Base-by-base conservation (phyloP, 441 rosid genomes). In the Erodium texanum region DNA sequence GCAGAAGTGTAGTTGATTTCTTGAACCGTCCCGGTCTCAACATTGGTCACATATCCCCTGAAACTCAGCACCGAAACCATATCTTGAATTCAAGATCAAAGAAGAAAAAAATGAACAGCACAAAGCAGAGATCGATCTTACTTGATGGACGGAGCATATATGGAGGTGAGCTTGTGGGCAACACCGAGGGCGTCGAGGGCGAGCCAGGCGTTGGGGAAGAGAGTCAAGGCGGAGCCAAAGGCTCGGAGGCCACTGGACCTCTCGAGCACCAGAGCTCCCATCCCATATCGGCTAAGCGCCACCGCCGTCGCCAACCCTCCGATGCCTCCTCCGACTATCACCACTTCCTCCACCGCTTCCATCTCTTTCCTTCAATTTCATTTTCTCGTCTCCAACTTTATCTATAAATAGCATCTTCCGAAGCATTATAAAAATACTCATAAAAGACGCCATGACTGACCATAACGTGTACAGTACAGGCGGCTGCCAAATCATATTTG, bases 151-250 rank as follows among this genome's bases (percentile, higher is more conserved):
- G 83, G 73, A 32, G 75, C 3, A 36, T 82, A 82, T 22, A 76
- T 38, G 32, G 82, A 12, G 24, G 62, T 70, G 52, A 84, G 87
- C 41, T 82, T 84, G 24, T 81, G 76, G 3, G 85, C 70, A 62
- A 79, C 82, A 0, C 85, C 80, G 6, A 84, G 81, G 5, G 77
- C 81, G 22, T 81, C 81, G 5, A 84, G 84, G 5, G 85, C 81
- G 0, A 24, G 64, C 85, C 85, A 82, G 14, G 85, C 84, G 3
- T 82, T 81, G 0, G 85, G 78, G 20, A 7, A 50, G 63, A 83
- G 85, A 9, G 58, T 41, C 0, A 79, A 41, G 18, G 80, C 83
- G 0, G 81, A 64, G 9, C 85, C 85, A 0, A 82, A 66, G 69
- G 71, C 38, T 68, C 85, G 62, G 5, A 80, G 71, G 23, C 22